Evolutionary conservation across 2,329 filamentous ascomycete genomes (phyloP).

Genomic region (Fusarium sp.): DNA sequence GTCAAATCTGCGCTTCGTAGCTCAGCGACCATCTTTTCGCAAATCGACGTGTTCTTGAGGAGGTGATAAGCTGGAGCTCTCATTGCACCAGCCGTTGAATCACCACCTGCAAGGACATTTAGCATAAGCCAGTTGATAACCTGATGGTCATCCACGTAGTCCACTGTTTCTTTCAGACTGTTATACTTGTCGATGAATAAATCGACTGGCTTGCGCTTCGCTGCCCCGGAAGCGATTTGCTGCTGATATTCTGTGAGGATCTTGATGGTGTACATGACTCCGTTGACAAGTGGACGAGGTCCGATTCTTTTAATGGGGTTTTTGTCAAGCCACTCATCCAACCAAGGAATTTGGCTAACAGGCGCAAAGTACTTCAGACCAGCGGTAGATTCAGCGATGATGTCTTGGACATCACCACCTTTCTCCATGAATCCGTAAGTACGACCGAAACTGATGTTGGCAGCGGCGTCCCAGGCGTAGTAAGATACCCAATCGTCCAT

Average conservation of each 20-base stretch:
- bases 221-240: conserved; percentile 14
- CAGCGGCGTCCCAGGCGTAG: conserved; percentile 37
- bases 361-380: conserved; percentile 38
- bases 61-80: conserved; percentile 30
- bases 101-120: conserved; percentile 34
- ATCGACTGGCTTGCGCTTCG: conserved; percentile 34
- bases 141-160: conserved; percentile 33
- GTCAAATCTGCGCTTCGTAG: conserved; percentile 12
- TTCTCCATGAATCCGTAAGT: conserved; percentile 36
- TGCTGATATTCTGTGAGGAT: conserved; percentile 36
- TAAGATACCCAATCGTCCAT: conserved; percentile 41
- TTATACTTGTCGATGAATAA: conserved; percentile 38
- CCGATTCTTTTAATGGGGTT: conserved; percentile 31
- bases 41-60: conserved; percentile 11
- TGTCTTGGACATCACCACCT: conserved; percentile 21
- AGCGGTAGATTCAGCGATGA: conserved; percentile 22
- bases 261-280: conserved; percentile 29
- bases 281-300: conserved; percentile 20
- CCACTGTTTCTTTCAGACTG: conserved; percentile 30
- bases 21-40: conserved; percentile 32
- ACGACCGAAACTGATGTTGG: conserved; percentile 35
- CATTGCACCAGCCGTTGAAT: conserved; percentile 38
- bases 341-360: conserved; percentile 39
- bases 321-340: conserved; percentile 41
- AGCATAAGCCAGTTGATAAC: conserved; percentile 39